Conservation (phyloP, 495 filamentous ascomycete genomes). For the Annulohypoxylon stygium region DNA sequence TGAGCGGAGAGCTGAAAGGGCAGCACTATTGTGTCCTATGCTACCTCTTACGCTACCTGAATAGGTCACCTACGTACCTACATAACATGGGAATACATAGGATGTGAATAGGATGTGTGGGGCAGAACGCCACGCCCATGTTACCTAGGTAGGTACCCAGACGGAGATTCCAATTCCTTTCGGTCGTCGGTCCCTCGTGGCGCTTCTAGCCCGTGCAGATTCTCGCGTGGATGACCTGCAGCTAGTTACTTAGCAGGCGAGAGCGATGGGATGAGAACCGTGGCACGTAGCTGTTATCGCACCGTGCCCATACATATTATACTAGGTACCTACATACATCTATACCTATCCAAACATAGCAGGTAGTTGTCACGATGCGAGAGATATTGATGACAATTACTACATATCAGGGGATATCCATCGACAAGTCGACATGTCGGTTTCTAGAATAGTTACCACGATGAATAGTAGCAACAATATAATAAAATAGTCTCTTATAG, state of each 20-base stretch:
- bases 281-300: conserved; percentile 35
- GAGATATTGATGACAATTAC: conserved; percentile 19
- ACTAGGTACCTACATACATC: not conserved
- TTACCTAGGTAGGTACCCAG: conserved; percentile 47
- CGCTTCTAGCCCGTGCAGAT: conserved; percentile 47
- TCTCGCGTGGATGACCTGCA: conserved; percentile 51
- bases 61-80: conserved; percentile 2
- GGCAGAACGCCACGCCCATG: conserved; percentile 44
- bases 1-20: conserved; percentile 27
- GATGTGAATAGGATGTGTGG: conserved; percentile 33
- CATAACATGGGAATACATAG: not conserved
- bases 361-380: conserved; percentile 7
- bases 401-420: not conserved
- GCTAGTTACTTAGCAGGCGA: conserved; percentile 26
- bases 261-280: conserved; percentile 23
- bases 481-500: conserved; percentile 22
- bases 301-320: conserved; percentile 20
- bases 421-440: conserved; percentile 10
- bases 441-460: conserved; percentile 5
- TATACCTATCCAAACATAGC: not conserved
- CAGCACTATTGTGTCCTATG: conserved; percentile 10
- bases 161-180: conserved; percentile 50
- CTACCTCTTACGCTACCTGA: conserved; percentile 1
- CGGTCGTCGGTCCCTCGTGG: conserved; percentile 47
- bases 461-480: conserved; percentile 22